Evolutionary conservation across 1,139 yeast genomes (phyloP).

Genomic region (Lodderomyces pseudojiufengensis): DNA sequence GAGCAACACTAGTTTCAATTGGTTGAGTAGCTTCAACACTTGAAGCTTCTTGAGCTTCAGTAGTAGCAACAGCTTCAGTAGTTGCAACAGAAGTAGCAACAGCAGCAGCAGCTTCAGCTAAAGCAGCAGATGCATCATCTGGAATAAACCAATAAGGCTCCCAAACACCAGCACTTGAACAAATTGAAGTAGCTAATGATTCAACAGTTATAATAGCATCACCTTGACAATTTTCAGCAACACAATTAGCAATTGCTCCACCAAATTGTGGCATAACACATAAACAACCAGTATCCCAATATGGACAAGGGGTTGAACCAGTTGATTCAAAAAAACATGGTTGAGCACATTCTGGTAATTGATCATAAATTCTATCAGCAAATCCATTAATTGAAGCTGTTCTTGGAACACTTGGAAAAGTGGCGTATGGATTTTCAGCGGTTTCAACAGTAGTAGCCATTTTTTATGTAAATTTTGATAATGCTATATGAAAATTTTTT

Average conservation of each 20-base stretch:
- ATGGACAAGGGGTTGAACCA: slow-evolving; percentile 34
- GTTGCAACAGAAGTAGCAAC: not conserved
- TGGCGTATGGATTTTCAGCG: slow-evolving; percentile 11
- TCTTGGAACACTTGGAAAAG: slow-evolving; percentile 36
- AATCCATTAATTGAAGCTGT: slow-evolving; percentile 41
- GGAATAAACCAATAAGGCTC: slow-evolving; percentile 23
- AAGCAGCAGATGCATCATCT: slow-evolving; percentile 27
- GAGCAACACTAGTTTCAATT: slow-evolving; percentile 5
- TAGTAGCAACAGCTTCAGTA: slow-evolving; percentile 7
- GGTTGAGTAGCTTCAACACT: slow-evolving; percentile 10
- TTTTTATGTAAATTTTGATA: not conserved
- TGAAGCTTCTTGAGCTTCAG: slow-evolving; percentile 8
- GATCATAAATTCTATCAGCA: slow-evolving; percentile 33
- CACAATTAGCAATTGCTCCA: slow-evolving; percentile 27
- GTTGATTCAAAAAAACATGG: slow-evolving; percentile 22
- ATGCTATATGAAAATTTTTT: too few relatives aligned
- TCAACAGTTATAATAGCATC: slow-evolving; percentile 18
- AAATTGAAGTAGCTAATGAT: slow-evolving; percentile 23
- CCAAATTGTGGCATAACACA: slow-evolving; percentile 31
- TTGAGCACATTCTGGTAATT: slow-evolving; percentile 27
- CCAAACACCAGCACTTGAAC: slow-evolving; percentile 25
- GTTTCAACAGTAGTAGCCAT: slow-evolving; percentile 1
- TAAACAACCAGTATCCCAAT: slow-evolving; percentile 37
- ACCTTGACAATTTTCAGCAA: slow-evolving; percentile 24
- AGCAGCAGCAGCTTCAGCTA: slow-evolving; percentile 27